Base-by-base conservation (phyloP, 495 filamentous ascomycete genomes). In the Penicillium antarcticum region DNA sequence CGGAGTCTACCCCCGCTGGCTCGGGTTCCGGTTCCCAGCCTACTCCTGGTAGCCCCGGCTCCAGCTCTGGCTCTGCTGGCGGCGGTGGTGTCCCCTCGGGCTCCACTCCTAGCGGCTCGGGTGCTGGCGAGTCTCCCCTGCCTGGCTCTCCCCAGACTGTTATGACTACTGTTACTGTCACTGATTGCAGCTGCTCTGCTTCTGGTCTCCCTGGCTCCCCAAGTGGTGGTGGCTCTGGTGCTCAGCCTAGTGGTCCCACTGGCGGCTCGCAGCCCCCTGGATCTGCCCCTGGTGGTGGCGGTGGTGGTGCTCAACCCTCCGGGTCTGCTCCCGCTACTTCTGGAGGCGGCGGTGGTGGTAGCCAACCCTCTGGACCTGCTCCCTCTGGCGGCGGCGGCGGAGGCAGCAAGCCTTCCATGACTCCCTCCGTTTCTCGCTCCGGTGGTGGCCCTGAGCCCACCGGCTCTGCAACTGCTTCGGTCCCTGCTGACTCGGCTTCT, bases 161-260 rank as follows among this genome's bases (percentile, higher is more conserved):
- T 26, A 38, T 52, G 18, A 65, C 45, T 31, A 67, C 63, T 37
- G 37, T 67, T 33, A 65, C 60, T 13, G 51, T 62, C 2, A 69
- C 62, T 23, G 57, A 52, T 17, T 63, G 58, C 43, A 48, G 44
- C 46, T 67, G 58, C 51, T 4, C 53, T 35, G 39, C 56, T 13
- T 24, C 55, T 24, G 45, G 35, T 43, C 29, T 34, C 40, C 48
- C 61, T 29, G 53, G 50, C 31, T 19, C 50, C 11, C 36, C 58
- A 16, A 23, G 41, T 31, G 16, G 12, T 44, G 40, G 23, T 26
- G 45, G 17, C 11, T 29, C 43, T 45, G 43, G 43, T 19, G 32
- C 26, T 13, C 29, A 21, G 29, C 31, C 43, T 8, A 17, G 26
- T 21, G 32, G 17, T 9, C 16, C 16, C 6, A 17, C 23, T 18